These are phyloP conservation scores for Sequoia sempervirens DNA, from an alignment of 75 land plant genomes.

Conservation along the genomic window DNA sequence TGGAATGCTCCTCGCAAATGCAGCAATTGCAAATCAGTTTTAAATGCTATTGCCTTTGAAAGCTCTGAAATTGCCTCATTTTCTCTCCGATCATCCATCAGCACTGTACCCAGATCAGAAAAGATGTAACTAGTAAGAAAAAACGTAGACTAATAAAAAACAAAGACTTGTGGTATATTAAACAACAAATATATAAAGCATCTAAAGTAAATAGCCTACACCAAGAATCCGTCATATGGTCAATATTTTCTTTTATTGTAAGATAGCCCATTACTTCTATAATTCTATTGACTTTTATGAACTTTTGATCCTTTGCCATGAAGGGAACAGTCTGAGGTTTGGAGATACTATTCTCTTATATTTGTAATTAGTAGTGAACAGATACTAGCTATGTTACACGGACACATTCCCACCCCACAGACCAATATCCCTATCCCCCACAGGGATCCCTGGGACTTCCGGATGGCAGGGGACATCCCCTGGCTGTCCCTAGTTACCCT, in stretches of 20 bases:
- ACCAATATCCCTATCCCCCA: too few species aligned
- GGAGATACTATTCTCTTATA: not conserved
- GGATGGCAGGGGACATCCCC: too few species aligned
- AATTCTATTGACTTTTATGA: not conserved
- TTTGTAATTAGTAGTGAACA: not conserved
- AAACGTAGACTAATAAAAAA: not conserved
- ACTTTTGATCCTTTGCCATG: not conserved
- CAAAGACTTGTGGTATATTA: not conserved
- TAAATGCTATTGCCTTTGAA: slow-evolving; percentile 77
- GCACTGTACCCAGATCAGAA: slow-evolving; percentile 34
- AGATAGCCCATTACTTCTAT: not conserved
- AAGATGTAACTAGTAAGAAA: not conserved
- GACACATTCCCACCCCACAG: too few species aligned
- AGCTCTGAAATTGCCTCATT: slow-evolving; percentile 81
- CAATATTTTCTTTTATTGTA: too few species aligned
- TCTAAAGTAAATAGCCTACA: not conserved
- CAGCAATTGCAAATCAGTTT: slow-evolving; percentile 82
- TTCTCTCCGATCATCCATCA: slow-evolving; percentile 91
- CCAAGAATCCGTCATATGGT: not conserved
- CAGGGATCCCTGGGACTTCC: not conserved
- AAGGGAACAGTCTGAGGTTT: not conserved
- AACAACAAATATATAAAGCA: not conserved
- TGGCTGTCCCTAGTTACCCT: too few species aligned
- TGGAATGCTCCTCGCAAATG: slow-evolving; percentile 87
- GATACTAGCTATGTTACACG: not conserved